A percentile compares a stretch with the other conserved stretches of the same genome.
Evolutionary conservation across 805 yeast genomes (phyloP).

Genomic region (Clavispora carvajalis): DNA sequence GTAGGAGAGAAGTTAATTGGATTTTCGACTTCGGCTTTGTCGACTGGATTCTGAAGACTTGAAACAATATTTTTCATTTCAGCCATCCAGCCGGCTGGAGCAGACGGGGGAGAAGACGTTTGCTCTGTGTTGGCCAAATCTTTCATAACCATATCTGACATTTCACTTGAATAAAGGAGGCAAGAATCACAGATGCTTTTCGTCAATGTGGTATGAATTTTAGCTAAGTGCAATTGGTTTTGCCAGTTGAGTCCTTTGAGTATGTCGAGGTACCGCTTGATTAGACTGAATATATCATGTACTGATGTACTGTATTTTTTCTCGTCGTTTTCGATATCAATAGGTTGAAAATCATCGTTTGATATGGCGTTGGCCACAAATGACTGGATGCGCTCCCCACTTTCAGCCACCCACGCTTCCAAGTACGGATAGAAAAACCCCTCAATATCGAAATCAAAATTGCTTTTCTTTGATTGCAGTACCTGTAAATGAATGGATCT

Average conservation of each 20-base stretch:
- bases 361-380: conserved; percentile 53
- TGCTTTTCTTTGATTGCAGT: conserved; percentile 20
- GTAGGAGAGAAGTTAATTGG: conserved; percentile 55
- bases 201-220: conserved; percentile 54
- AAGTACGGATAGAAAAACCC: conserved; percentile 41
- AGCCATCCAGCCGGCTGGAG: conserved; percentile 37
- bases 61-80: conserved; percentile 50
- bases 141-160: conserved; percentile 31
- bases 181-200: conserved; percentile 61
- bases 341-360: conserved; percentile 52
- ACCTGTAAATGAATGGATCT: conserved; percentile 49
- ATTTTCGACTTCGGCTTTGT: conserved; percentile 32
- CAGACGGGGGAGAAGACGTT: not conserved
- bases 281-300: conserved; percentile 58
- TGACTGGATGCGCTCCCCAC: conserved; percentile 40
- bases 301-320: conserved; percentile 56
- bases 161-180: conserved; percentile 42
- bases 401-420: conserved; percentile 37
- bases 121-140: conserved; percentile 36
- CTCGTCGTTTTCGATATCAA: conserved; percentile 37
- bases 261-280: conserved; percentile 53
- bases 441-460: conserved; percentile 54
- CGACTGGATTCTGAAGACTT: conserved; percentile 30
- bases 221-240: conserved; percentile 57
- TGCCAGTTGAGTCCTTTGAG: conserved; percentile 62